These are phyloP conservation scores for Backusella macrospora DNA, from an alignment of 192 early-diverging fungal species.

Conservation along the genomic window DNA sequence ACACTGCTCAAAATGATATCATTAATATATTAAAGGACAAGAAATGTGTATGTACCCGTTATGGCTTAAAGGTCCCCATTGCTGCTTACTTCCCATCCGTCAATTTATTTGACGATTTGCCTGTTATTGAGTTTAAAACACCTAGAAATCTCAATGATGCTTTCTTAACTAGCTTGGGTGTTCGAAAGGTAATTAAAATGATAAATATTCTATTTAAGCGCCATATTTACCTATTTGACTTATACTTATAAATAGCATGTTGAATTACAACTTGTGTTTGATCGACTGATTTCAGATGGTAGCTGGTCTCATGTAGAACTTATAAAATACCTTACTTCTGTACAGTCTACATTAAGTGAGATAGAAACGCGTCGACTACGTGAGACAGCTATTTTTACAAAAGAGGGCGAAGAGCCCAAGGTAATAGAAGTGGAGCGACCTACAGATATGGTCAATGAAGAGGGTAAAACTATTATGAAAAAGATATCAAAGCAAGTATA, in stretches of 20 bases:
- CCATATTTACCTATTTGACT: background rate
- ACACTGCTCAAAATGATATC: slow-evolving; percentile 37
- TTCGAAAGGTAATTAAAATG: slow-evolving; percentile 63
- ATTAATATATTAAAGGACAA: slow-evolving; percentile 39
- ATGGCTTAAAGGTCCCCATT: slow-evolving; percentile 64
- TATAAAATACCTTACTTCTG: slow-evolving; percentile 77
- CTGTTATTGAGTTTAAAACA: slow-evolving; percentile 64
- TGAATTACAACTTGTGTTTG: slow-evolving; percentile 83
- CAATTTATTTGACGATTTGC: slow-evolving; percentile 83
- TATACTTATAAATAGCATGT: slow-evolving; percentile 57
- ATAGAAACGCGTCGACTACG: slow-evolving; percentile 64
- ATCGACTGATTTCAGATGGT: slow-evolving; percentile 69
- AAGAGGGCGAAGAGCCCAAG: slow-evolving; percentile 39
- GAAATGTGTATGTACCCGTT: slow-evolving; percentile 71
- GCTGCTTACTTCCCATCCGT: slow-evolving; percentile 82
- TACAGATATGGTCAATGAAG: slow-evolving; percentile 22
- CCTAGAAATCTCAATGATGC: slow-evolving; percentile 51
- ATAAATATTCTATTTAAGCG: background rate
- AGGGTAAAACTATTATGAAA: slow-evolving; percentile 13
- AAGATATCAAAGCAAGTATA: slow-evolving; percentile 33
- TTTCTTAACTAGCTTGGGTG: slow-evolving; percentile 69
- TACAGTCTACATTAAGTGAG: slow-evolving; percentile 63
- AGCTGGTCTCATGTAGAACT: slow-evolving; percentile 87
- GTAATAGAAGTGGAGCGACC: slow-evolving; percentile 7
- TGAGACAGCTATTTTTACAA: slow-evolving; percentile 70